phyloP scores from a whole-genome alignment of 352 stramenopile genomes.

The Globisporangium middletonii region DNA sequence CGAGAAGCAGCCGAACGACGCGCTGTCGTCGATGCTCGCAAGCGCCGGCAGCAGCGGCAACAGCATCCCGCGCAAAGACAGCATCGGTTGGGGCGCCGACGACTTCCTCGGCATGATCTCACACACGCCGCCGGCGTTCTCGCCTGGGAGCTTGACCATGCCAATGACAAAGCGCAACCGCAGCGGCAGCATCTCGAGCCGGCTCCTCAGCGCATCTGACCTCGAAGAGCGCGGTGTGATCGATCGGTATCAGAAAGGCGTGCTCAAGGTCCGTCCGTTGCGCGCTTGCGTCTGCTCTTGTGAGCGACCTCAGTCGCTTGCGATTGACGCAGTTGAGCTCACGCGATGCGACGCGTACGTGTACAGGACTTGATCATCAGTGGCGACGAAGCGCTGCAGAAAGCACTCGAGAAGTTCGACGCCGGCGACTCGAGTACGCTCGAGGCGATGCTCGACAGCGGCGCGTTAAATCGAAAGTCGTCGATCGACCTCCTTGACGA shows the following conservation, averaged over 20 bases:
- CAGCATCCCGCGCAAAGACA: slow-evolving; percentile 67
- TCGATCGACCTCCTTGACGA: slow-evolving; percentile 84
- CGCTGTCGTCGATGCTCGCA: slow-evolving; percentile 20
- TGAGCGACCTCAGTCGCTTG: not conserved
- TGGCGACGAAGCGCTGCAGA: slow-evolving; percentile 84
- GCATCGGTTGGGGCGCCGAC: slow-evolving; percentile 75
- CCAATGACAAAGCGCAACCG: slow-evolving; percentile 82
- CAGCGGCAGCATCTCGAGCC: slow-evolving; percentile 81
- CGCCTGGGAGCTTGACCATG: slow-evolving; percentile 83
- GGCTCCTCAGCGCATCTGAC: slow-evolving; percentile 83
- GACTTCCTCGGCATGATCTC: slow-evolving; percentile 86
- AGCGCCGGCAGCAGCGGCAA: slow-evolving; percentile 23
- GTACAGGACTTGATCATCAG: slow-evolving; percentile 87
- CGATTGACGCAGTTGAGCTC: not conserved
- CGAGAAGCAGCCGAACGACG: slow-evolving; percentile 31
- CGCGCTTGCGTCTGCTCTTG: not conserved
- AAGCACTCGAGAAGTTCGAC: slow-evolving; percentile 87
- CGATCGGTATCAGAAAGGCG: slow-evolving; percentile 86
- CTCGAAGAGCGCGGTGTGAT: slow-evolving; percentile 89
- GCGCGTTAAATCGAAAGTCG: slow-evolving; percentile 76
- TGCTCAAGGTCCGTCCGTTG: slow-evolving; percentile 62
- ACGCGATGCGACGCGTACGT: not conserved
- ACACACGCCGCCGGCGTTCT: slow-evolving; percentile 89
- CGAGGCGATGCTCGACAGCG: slow-evolving; percentile 79
- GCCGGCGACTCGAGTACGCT: slow-evolving; percentile 80